Conservation (phyloP, 2,329 filamentous ascomycete species). For the Furcasterigmium furcatum region DNA sequence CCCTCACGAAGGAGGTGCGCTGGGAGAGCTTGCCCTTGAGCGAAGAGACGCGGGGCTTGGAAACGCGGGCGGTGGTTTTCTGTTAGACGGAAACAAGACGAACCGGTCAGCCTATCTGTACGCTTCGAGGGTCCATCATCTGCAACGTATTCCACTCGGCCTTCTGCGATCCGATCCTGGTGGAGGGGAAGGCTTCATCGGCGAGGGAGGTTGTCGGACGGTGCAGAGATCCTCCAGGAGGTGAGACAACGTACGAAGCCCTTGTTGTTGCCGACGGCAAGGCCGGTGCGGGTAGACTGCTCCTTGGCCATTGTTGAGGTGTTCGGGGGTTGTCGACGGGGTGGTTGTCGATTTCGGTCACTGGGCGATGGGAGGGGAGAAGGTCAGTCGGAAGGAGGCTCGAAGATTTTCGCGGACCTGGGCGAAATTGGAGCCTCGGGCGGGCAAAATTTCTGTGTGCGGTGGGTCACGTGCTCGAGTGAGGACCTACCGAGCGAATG, state of each 20-base stretch:
- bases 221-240: constrained; percentile 71
- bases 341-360: constrained; percentile 23
- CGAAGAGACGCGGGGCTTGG: constrained; percentile 75
- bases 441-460: constrained; percentile 7
- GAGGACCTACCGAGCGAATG: too few species aligned
- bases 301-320: constrained; percentile 55
- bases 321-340: constrained; percentile 20
- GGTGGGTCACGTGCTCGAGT: constrained; percentile 24
- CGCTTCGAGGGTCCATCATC: constrained; percentile 52
- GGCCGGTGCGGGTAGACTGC: constrained; percentile 53
- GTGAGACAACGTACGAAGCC: constrained; percentile 68
- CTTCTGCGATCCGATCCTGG: neutral
- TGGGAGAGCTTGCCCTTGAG: constrained; percentile 97
- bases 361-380: constrained; percentile 6
- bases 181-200: neutral
- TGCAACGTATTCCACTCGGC: constrained; percentile 26
- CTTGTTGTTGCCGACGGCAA: constrained; percentile 61
- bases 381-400: constrained; percentile 10
- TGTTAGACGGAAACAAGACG: constrained; percentile 40
- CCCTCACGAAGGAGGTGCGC: constrained; percentile 93
- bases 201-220: constrained; percentile 18
- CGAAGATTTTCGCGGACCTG: neutral
- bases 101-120: constrained; percentile 41
- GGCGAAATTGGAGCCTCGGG: constrained; percentile 5
- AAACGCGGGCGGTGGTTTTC: constrained; percentile 79